These are phyloP conservation scores for Perkinsus chesapeaki DNA, from an alignment of 169 alveolate genomes.

Conservation along the genomic window DNA sequence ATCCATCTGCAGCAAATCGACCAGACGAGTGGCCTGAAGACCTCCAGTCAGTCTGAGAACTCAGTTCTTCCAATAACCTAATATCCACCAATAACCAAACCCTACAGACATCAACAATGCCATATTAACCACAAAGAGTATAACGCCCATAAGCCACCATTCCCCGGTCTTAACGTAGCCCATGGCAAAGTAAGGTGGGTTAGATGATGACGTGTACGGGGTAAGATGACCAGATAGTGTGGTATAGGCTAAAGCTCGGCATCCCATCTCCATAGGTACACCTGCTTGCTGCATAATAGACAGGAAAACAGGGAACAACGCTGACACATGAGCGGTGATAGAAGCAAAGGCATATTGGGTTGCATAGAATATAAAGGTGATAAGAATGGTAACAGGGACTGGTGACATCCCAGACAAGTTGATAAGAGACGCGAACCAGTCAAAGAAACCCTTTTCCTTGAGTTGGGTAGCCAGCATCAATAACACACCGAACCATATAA, in stretches of 20 bases:
- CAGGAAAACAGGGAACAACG: background rate
- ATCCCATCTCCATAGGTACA: background rate
- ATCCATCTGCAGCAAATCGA: background rate
- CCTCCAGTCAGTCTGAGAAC: background rate
- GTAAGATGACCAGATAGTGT: background rate
- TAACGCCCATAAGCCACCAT: background rate
- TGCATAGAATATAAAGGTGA: background rate
- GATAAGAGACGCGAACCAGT: background rate
- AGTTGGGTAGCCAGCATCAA: background rate
- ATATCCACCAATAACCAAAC: background rate
- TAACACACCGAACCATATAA: background rate
- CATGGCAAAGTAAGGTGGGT: background rate
- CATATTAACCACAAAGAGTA: background rate
- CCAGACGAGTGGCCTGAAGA: background rate
- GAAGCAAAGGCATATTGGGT: constrained; percentile 7
- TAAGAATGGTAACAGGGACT: background rate
- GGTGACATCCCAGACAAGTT: background rate
- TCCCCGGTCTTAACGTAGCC: background rate
- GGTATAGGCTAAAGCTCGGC: background rate
- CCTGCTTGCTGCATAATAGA: background rate
- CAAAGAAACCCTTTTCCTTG: background rate
- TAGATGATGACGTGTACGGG: background rate
- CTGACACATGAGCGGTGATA: constrained; percentile 2
- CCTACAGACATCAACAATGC: background rate
- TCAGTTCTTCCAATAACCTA: background rate